Evolutionary conservation across 2,329 filamentous ascomycete genomes (phyloP), one percentile per base, ranked within the genome.

Genomic region (Aspergillus ibericus): DNA sequence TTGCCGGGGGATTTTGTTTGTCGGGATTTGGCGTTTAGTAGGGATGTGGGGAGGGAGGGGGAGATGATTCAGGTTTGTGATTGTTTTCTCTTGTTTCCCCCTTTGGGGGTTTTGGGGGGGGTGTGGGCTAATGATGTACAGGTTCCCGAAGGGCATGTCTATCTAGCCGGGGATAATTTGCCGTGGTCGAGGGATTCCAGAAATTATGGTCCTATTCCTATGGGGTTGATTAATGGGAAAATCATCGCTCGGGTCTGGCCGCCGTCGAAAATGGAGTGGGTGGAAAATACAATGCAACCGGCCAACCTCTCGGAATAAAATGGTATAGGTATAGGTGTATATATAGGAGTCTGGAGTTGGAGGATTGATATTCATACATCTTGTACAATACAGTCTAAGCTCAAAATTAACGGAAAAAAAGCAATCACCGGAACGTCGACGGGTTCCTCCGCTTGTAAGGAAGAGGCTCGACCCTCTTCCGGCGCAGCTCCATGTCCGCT

Each of bases 131-230:
- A 46, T 61, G 38, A 40, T 53, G 32, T 56, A 8, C 69, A 96
- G 90, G 86, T 99, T 15, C 95, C 95, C 0, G 82, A 90, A 70
- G 95, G 95, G 1, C 95, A 99, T 80, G 96, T 92, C 69, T 98
- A 92, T 86, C 80, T 97, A 6, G 85, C 87, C 2, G 95, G 95
- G 2, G 95, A 99, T 75, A 98, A 98, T 74, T 71, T 96, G 61
- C 82, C 86, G 3, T 89, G 85, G 68, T 97, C 92, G 22, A 81
- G 91, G 63, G 95, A 99, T 78, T 97, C 92, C 44, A 86, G 95
- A 61, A 81, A 87, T 40, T 96, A 89, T 77, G 95, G 95, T 0
- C 92, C 95, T 0, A 73, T 99, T 27, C 95, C 95, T 0, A 78
- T 99, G 70, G 93, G 86, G 1, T 78, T 99, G 63, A 85, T 99